Evolutionary conservation across 768 basidiomycete species (phyloP).

Genomic region (Tricholomella constricta): DNA sequence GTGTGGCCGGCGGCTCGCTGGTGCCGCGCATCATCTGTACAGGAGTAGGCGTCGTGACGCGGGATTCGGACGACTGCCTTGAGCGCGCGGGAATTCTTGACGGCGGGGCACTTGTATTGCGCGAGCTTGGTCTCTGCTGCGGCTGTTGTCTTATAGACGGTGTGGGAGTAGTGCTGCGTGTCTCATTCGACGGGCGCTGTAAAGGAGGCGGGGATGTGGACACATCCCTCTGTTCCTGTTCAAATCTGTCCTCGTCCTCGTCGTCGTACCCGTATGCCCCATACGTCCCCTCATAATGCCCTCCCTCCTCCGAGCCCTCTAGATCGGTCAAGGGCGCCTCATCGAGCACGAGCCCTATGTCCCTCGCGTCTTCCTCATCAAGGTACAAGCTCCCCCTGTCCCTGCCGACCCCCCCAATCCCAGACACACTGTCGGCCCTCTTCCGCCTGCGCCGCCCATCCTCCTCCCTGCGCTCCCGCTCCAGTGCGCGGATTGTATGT

Average conservation of each 20-base stretch:
- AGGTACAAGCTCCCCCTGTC: conserved; percentile 67
- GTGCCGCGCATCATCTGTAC: conserved; percentile 34
- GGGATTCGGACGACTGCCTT: conserved; percentile 48
- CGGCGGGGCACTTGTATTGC: conserved; percentile 29
- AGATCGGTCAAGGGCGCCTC: conserved; percentile 77
- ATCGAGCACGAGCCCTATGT: conserved; percentile 63
- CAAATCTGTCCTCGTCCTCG: conserved; percentile 19
- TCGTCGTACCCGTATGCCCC: conserved; percentile 3
- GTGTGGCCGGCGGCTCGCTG: conserved; percentile 40
- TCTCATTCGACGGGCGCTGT: conserved; percentile 27
- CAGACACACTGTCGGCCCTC: conserved; percentile 67
- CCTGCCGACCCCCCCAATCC: conserved; percentile 50
- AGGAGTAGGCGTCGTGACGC: conserved; percentile 45
- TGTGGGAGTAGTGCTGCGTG: conserved; percentile 47
- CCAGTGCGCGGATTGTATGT: conserved; percentile 48
- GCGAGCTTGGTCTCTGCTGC: conserved; percentile 31
- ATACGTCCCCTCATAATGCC: conserved; percentile 25
- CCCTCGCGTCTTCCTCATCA: conserved; percentile 55
- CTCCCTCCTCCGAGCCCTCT: conserved; percentile 50
- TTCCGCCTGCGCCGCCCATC: conserved; percentile 44
- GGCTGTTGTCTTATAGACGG: conserved; percentile 23
- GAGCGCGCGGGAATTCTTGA: conserved; percentile 46
- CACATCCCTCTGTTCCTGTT: conserved; percentile 18
- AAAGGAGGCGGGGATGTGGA: conserved; percentile 18
- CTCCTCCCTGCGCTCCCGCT: conserved; percentile 22